Base-by-base conservation (phyloP, 306 rosid genomes). In the Medicago arabica region DNA sequence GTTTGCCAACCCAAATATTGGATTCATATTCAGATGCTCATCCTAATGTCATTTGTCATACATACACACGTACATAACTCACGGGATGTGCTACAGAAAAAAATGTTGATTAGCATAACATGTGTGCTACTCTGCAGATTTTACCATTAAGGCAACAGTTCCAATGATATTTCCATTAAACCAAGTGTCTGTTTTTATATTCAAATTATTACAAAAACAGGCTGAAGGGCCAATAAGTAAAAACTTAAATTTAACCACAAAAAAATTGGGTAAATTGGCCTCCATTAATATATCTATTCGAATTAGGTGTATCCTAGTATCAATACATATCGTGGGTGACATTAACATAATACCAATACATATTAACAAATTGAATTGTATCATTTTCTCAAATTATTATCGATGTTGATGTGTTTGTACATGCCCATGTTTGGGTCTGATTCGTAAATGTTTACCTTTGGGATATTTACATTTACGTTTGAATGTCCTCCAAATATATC, bases 51-150 rank as follows among this genome's bases (percentile, higher is more conserved):
- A 50, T 36, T 63, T 63, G 11, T 58, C 8, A 34, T 14, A 31
- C 38, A 15, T 38, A n/a, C n/a, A 34, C 60, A 44, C 47, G 25
- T 38, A 64, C 74, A 69, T 41, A 67, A 43, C 79, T 80, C 82
- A 75, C 82, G 76, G 76, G 77, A n/a, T 71, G 44, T 65, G 57
- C 49, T n/a, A 66, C 69, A 77, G 40, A n/a, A 12, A 46, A 76
- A 72, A 66, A 11, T 50, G 60, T 49, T 13, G 67, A 63, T 74
- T 74, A 65, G 31, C 78, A 25, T 74, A 67, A 66, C 70, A 74
- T 59, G 18, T 63, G 67, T 64, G 4, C 1, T 17, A 4, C 18
- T 80, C 59, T 13, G 16, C 16, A 46, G 16, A 15, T 46, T 13
- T 71, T 67, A 25, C 38, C 58, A 58, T 60, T n/a, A 47, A 34